These are phyloP conservation scores for Cryptosporidium bovis DNA, from an alignment of 169 alveolate species.

Conservation along the genomic window DNA sequence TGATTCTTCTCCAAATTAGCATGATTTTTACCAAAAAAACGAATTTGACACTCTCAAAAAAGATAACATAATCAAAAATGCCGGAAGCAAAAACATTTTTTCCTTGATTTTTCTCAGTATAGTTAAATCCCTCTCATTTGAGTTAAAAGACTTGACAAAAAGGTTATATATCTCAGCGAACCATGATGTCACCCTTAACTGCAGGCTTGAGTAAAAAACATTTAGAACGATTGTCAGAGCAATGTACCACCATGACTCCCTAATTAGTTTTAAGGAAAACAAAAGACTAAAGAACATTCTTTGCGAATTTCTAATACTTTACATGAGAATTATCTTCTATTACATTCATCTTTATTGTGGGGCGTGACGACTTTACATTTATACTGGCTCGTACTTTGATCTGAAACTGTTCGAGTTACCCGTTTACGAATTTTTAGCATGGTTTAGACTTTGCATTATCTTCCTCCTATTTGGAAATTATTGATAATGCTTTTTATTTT, in stretches of 20 bases:
- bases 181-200: constrained; percentile 33
- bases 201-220: constrained; percentile 10
- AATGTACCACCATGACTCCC: constrained; percentile 1
- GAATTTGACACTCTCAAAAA: constrained; percentile 11
- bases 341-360: no score
- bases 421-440: no score
- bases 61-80: constrained; percentile 7
- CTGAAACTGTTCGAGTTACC: no score
- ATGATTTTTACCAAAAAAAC: background rate
- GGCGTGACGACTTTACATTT: no score
- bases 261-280: background rate
- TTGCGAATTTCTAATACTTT: background rate
- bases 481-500: background rate
- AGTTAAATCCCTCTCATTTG: background rate
- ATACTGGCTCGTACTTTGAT: no score
- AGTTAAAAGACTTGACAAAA: constrained; percentile 26
- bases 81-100: constrained; percentile 12
- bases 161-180: constrained; percentile 40
- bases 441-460: background rate
- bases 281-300: background rate
- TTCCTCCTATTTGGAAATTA: background rate
- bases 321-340: no score
- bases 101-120: background rate
- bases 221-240: background rate
- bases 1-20: constrained; percentile 17